Conservation (phyloP, 1,284 basidiomycete genomes). For the Xerocomus amazonicus region DNA sequence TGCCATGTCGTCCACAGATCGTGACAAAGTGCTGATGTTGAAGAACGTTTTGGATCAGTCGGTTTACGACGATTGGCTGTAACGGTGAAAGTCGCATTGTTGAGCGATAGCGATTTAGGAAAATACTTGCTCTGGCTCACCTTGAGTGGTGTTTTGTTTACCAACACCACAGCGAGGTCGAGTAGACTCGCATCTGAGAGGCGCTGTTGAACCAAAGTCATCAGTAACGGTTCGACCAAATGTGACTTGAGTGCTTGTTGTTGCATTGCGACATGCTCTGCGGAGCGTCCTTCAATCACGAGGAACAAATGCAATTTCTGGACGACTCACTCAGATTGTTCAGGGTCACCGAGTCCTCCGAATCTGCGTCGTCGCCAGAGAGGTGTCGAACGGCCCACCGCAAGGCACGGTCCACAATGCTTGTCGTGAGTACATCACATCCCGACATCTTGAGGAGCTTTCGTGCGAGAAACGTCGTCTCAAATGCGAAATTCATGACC, state of each 20-base stretch:
- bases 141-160: conserved; percentile 53
- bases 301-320: background rate
- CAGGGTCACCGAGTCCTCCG: conserved; percentile 24
- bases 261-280: conserved; percentile 32
- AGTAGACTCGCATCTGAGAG: conserved; percentile 46
- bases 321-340: conserved; percentile 39
- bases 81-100: background rate
- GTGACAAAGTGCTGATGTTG: conserved; percentile 59
- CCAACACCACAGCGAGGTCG: conserved; percentile 45
- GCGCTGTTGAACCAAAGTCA: conserved; percentile 59
- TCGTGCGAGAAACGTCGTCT: conserved; percentile 31
- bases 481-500: conserved; percentile 18
- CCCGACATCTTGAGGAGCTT: conserved; percentile 19
- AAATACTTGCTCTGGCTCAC: conserved; percentile 34
- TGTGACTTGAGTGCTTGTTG: conserved; percentile 48
- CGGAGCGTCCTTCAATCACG: background rate
- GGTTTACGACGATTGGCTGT: conserved; percentile 62
- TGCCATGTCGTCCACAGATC: conserved; percentile 31
- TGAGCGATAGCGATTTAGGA: background rate
- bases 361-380: conserved; percentile 29
- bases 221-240: conserved; percentile 72
- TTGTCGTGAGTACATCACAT: conserved; percentile 28
- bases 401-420: conserved; percentile 44
- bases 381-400: conserved; percentile 48
- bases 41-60: conserved; percentile 57